Conservation (phyloP, 768 basidiomycete genomes). For the Pleurotus djamor region DNA sequence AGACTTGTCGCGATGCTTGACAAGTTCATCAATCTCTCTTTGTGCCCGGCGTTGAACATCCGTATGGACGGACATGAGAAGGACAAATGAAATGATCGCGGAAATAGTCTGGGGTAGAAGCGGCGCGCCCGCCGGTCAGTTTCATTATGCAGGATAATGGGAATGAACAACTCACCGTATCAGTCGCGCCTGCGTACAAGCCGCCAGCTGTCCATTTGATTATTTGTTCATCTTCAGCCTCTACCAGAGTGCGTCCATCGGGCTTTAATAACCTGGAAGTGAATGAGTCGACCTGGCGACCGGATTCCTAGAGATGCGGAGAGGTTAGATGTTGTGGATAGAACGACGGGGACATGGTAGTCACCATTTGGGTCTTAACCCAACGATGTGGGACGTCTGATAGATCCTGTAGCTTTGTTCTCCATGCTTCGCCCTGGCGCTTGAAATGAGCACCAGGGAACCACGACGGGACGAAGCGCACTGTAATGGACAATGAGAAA, state of each 20-base stretch:
- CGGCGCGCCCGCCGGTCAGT: background rate
- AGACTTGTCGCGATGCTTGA: background rate
- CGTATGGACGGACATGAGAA: conserved; percentile 47
- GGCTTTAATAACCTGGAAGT: conserved; percentile 35
- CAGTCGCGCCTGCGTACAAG: conserved; percentile 43
- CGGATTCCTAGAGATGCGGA: conserved; percentile 21
- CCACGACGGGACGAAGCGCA: conserved; percentile 48
- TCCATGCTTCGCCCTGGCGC: conserved; percentile 40
- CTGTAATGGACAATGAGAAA: too few relatives aligned
- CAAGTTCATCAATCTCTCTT: conserved; percentile 32
- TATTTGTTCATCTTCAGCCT: conserved; percentile 37
- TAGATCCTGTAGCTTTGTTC: conserved; percentile 26
- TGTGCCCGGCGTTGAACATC: conserved; percentile 35
- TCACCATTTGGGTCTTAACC: conserved; percentile 44
- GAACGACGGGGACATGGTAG: background rate
- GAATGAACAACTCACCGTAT: conserved; percentile 29
- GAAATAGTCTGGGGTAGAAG: conserved; percentile 39
- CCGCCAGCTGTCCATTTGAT: conserved; percentile 50
- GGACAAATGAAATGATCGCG: conserved; percentile 41
- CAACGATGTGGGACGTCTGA: conserved; percentile 39
- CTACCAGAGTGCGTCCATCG: conserved; percentile 15
- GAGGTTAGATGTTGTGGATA: background rate
- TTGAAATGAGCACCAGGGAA: conserved; percentile 50
- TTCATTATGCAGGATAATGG: background rate
- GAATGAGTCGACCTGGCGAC: conserved; percentile 37